These are phyloP conservation scores for Phaeomoniella chlamydospora DNA, from an alignment of 2,329 filamentous ascomycete genomes.

Conservation along the genomic window DNA sequence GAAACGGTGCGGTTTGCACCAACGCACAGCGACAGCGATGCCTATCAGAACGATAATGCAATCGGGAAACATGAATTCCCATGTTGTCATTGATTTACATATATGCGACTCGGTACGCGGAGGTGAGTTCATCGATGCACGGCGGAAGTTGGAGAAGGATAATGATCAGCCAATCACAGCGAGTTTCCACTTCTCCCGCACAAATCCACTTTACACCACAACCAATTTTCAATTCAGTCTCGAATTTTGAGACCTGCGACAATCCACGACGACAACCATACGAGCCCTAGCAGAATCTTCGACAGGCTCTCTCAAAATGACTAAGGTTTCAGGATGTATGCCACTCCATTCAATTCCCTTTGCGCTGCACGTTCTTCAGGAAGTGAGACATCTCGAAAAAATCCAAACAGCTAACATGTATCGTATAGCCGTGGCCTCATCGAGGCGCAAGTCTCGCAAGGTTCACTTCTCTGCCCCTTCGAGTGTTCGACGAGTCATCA, in stretches of 20 bases:
- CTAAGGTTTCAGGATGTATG: constrained; percentile 2
- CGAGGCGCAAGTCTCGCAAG: constrained; percentile 97
- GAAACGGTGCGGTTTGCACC: too few species aligned
- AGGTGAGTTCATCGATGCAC: too few species aligned
- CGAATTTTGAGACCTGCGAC: constrained; percentile 1
- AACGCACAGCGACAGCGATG: too few species aligned
- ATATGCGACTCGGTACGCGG: too few species aligned
- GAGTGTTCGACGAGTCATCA: constrained; percentile 86
- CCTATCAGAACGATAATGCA: too few species aligned
- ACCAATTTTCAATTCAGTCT: background rate
- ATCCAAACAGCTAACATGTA: too few species aligned
- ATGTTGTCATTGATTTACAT: too few species aligned
- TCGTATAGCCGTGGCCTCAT: constrained; percentile 40
- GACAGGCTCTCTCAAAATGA: background rate
- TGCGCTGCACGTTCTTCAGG: background rate
- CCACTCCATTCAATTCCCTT: background rate
- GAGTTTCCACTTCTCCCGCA: background rate
- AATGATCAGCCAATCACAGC: constrained; percentile 1
- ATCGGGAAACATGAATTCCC: too few species aligned
- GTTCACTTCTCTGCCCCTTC: constrained; percentile 94
- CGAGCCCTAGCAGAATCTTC: background rate
- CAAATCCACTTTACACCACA: constrained; percentile 1
- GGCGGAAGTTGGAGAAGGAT: too few species aligned
- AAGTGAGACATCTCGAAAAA: too few species aligned
- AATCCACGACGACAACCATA: constrained; percentile 1